Evolutionary conservation across 768 basidiomycete genomes (phyloP).

Genomic region (Boletus reticulatus): DNA sequence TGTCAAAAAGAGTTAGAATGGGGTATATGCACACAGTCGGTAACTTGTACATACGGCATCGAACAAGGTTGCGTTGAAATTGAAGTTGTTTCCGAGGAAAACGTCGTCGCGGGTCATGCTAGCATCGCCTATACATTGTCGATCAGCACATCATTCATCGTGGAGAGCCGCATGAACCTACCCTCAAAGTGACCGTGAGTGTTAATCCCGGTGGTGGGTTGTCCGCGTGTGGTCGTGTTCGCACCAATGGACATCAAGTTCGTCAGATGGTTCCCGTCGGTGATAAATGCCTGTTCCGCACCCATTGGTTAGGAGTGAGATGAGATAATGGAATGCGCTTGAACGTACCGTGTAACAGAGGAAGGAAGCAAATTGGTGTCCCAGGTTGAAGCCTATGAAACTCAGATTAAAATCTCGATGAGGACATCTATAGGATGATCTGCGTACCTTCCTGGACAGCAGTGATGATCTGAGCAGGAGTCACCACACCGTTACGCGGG

Average conservation of each 20-base stretch:
- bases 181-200: constrained; percentile 24
- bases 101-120: constrained; percentile 21
- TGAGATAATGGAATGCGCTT: too few relatives aligned
- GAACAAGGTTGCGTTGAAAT: constrained; percentile 26
- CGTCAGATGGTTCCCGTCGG: constrained; percentile 25
- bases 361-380: constrained; percentile 12
- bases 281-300: constrained; percentile 5
- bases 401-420: neutral
- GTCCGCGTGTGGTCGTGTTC: constrained; percentile 9
- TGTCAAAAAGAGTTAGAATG: neutral
- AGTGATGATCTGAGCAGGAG: constrained; percentile 21
- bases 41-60: constrained; percentile 4
- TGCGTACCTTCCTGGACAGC: constrained; percentile 18
- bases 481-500: constrained; percentile 10
- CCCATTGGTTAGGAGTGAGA: neutral
- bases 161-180: neutral
- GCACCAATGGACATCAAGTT: constrained; percentile 25
- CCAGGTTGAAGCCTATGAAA: constrained; percentile 22
- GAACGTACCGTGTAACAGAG: constrained; percentile 14
- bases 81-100: constrained; percentile 20
- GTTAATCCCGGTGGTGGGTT: constrained; percentile 13
- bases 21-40: too few relatives aligned
- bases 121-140: constrained; percentile 18
- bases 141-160: too few relatives aligned
- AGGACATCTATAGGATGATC: too few relatives aligned